Evolutionary conservation across 2,329 filamentous ascomycete genomes (phyloP).

Genomic region (Colletotrichum aenigma): DNA sequence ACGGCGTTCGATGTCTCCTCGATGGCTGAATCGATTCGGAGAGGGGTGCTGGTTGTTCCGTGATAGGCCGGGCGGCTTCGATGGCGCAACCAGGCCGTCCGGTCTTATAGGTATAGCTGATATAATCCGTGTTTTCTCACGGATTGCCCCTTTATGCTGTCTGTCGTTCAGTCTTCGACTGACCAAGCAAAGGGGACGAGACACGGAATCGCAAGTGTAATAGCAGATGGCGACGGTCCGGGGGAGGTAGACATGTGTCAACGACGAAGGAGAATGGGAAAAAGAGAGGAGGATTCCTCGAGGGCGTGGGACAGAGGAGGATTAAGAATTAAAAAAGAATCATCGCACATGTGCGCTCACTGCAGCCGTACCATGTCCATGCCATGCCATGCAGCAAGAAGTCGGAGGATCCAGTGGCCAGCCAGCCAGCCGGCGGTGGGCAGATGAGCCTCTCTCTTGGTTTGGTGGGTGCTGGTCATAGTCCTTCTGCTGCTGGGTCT

Average conservation of each 20-base stretch:
- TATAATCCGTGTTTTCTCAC: not conserved
- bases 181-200: not conserved
- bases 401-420: not conserved
- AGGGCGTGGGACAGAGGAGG: slow-evolving; percentile 9
- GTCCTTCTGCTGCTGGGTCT: not conserved
- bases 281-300: not conserved
- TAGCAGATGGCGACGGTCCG: not conserved
- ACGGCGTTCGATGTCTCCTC: not conserved
- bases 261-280: slow-evolving; percentile 3
- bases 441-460: not conserved
- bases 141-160: not conserved
- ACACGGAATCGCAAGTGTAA: not conserved
- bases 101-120: slow-evolving; percentile 11
- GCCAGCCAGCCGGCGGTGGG: not conserved
- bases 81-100: slow-evolving; percentile 5
- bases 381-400: slow-evolving; percentile 15
- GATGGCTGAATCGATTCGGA: not conserved
- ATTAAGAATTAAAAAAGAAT: slow-evolving; percentile 14
- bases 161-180: not conserved
- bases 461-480: not conserved
- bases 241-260: slow-evolving; percentile 9
- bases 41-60: not conserved
- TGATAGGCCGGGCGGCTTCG: not conserved
- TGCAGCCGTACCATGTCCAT: slow-evolving; percentile 14
- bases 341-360: slow-evolving; percentile 18